Evolutionary conservation across 2,329 filamentous ascomycete genomes (phyloP).

Genomic region (Boeremia lycopersici): DNA sequence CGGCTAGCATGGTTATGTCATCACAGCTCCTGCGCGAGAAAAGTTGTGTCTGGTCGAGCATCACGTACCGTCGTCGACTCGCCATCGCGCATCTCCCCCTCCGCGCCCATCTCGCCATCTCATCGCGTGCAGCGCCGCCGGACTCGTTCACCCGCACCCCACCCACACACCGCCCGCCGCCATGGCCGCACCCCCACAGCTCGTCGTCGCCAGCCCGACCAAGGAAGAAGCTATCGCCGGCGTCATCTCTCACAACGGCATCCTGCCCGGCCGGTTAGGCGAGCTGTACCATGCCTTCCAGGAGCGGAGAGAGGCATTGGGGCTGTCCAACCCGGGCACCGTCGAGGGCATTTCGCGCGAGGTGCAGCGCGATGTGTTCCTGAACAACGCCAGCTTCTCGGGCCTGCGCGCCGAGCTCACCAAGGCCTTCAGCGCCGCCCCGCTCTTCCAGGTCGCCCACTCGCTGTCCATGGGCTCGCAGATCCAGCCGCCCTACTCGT

Average conservation of each 20-base stretch:
- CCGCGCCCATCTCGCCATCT: conserved; percentile 21
- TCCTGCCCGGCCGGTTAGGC: conserved; percentile 66
- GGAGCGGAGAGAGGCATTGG: conserved; percentile 84
- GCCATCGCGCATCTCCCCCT: conserved; percentile 26
- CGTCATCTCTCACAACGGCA: conserved; percentile 78
- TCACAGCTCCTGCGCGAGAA: conserved; percentile 31
- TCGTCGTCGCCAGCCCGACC: conserved; percentile 42
- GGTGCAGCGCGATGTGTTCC: conserved; percentile 93
- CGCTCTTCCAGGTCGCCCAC: conserved; percentile 96
- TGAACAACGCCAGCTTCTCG: conserved; percentile 96
- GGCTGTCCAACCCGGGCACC: conserved; percentile 88
- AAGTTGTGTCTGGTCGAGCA: conserved; percentile 24
- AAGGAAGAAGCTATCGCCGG: conserved; percentile 53
- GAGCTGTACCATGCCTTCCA: conserved; percentile 83
- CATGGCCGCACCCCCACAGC: conserved; percentile 24
- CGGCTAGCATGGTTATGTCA: conserved; percentile 36
- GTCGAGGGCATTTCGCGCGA: conserved; percentile 89
- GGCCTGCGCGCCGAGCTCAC: conserved; percentile 95
- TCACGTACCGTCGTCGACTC: conserved; percentile 26
- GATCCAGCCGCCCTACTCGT: conserved; percentile 90
- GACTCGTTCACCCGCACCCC: conserved; percentile 9
- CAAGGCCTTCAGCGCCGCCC: conserved; percentile 92
- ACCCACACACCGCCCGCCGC: conserved; percentile 13
- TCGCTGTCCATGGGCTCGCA: conserved; percentile 92
- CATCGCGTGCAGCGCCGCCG: conserved; percentile 20